phyloP scores from a whole-genome alignment of 2,329 filamentous ascomycete genomes.

The Rhynchosporium secalis region DNA sequence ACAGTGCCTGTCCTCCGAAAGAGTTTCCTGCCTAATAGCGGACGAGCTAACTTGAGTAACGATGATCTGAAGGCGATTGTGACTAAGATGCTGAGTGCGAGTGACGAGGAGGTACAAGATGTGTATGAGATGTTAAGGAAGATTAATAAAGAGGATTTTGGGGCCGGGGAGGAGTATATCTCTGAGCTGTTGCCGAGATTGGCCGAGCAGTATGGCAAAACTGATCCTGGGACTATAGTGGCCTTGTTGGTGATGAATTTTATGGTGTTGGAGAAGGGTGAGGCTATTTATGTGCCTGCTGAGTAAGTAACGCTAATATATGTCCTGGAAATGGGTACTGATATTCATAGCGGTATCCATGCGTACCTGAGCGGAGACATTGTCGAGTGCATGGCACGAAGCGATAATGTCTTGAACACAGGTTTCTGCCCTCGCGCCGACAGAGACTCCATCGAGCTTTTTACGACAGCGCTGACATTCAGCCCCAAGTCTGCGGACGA shows the following conservation, averaged over 20 bases:
- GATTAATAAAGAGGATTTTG: conserved; percentile 50
- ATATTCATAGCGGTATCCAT: conserved; percentile 69
- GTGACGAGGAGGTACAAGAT: conserved; percentile 46
- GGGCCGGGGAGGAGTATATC: conserved; percentile 54
- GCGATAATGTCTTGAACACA: conserved; percentile 83
- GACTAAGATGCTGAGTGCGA: conserved; percentile 44
- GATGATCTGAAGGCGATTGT: conserved; percentile 55
- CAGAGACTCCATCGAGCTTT: conserved; percentile 63
- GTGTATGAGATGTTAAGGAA: conserved; percentile 54
- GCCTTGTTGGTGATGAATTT: conserved; percentile 76
- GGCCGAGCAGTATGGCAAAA: conserved; percentile 60
- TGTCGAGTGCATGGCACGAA: conserved; percentile 96
- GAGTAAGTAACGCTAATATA: conserved; percentile 47
- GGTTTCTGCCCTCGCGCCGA: conserved; percentile 71
- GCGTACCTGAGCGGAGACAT: conserved; percentile 91
- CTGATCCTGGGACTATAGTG: conserved; percentile 67
- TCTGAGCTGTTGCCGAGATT: conserved; percentile 64
- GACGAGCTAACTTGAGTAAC: conserved; percentile 53
- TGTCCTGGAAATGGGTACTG: neutral
- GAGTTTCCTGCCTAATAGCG: conserved; percentile 25
- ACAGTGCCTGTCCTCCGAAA: conserved; percentile 30
- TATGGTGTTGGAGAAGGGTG: conserved; percentile 64
- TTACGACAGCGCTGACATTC: conserved; percentile 64
- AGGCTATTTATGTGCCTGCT: conserved; percentile 90
- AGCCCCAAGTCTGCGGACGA: conserved; percentile 58